These are phyloP conservation scores for Aureobasidium musti DNA, from an alignment of 2,329 filamentous ascomycete genomes.

Conservation along the genomic window DNA sequence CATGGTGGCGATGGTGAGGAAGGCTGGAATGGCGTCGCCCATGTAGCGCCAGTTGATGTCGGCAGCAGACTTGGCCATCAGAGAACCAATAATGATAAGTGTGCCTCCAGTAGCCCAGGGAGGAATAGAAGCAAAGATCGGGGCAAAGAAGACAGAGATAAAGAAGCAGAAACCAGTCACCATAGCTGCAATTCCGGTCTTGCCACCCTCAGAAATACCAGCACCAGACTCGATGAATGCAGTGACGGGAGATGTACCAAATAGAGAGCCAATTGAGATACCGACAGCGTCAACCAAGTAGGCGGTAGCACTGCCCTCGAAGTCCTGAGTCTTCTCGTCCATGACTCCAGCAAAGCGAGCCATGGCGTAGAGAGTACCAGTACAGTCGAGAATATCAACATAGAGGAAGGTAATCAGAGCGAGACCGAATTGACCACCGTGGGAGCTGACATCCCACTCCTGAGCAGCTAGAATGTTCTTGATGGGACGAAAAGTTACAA, in stretches of 20 bases:
- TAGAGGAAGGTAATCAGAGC: conserved; percentile 88
- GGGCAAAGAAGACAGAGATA: conserved; percentile 83
- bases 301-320: conserved; percentile 79
- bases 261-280: conserved; percentile 76
- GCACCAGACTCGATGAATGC: conserved; percentile 82
- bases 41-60: conserved; percentile 90
- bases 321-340: conserved; percentile 80
- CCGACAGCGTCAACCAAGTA: conserved; percentile 81
- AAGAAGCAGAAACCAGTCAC: conserved; percentile 80
- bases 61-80: conserved; percentile 76
- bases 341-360: conserved; percentile 78
- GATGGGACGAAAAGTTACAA: conserved; percentile 82
- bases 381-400: conserved; percentile 85
- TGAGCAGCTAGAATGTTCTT: conserved; percentile 67
- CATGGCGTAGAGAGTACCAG: conserved; percentile 87
- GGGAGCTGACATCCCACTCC: conserved; percentile 68
- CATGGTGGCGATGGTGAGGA: conserved; percentile 82
- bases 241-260: conserved; percentile 79
- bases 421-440: conserved; percentile 75
- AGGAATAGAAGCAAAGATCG: conserved; percentile 86
- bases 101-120: conserved; percentile 88
- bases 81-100: conserved; percentile 81
- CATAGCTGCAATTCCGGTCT: conserved; percentile 81
- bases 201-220: conserved; percentile 83
- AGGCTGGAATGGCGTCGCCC: conserved; percentile 80